Conservation (phyloP, 2,329 filamentous ascomycete species). For the Dactylellina drechsleri region DNA sequence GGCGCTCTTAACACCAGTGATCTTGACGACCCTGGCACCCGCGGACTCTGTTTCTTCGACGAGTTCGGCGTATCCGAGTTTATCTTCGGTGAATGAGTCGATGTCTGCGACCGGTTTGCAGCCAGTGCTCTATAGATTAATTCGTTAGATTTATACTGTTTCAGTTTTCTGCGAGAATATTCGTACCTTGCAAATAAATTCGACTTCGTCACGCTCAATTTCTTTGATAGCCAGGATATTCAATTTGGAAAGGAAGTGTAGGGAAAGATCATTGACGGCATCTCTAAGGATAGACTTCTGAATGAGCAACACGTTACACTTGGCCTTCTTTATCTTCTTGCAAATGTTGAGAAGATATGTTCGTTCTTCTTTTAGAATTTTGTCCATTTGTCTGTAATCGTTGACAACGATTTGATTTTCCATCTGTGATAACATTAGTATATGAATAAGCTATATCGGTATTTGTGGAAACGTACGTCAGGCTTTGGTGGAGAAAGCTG, state of each 20-base stretch:
- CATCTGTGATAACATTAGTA: constrained; percentile 71
- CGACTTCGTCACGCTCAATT: constrained; percentile 97
- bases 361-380: constrained; percentile 98
- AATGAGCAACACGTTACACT: constrained; percentile 97
- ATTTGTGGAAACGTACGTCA: constrained; percentile 71
- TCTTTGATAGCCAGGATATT: constrained; percentile 97
- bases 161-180: constrained; percentile 26
- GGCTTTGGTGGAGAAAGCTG: constrained; percentile 98
- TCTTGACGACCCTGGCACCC: constrained; percentile 91
- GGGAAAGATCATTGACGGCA: constrained; percentile 94
- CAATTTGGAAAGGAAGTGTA: constrained; percentile 97
- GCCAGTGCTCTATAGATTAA: constrained; percentile 74
- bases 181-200: constrained; percentile 89
- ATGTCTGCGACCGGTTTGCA: constrained; percentile 99
- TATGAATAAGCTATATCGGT: constrained; percentile 31
- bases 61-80: constrained; percentile 90
- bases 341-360: constrained; percentile 98
- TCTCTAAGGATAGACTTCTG: constrained; percentile 98
- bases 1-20: constrained; percentile 85
- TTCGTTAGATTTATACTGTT: not conserved
- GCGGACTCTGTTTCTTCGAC: constrained; percentile 90
- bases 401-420: constrained; percentile 99
- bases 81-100: constrained; percentile 98
- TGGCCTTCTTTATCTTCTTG: constrained; percentile 99
- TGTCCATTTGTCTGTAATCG: constrained; percentile 99